Conservation (phyloP, 441 rosid species). For the Mallotus repandus region DNA sequence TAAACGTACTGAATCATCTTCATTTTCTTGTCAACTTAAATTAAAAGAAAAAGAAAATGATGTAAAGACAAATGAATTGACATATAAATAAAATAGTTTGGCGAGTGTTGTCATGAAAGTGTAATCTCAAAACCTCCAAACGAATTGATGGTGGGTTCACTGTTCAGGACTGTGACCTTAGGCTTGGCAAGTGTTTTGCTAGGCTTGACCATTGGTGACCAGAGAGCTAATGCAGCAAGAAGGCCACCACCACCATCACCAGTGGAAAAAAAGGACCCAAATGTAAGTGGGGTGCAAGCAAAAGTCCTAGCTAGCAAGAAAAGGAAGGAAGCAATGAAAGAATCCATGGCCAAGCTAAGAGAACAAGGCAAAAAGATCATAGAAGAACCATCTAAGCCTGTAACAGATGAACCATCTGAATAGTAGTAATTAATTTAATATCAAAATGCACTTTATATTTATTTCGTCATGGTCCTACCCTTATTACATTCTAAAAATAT, state of each 20-base stretch:
- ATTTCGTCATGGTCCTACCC: no score
- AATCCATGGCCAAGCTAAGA: slow-evolving; percentile 56
- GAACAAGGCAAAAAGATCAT: slow-evolving; percentile 55
- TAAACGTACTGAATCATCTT: no score
- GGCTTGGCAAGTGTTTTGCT: slow-evolving; percentile 44
- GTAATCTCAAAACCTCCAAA: not conserved
- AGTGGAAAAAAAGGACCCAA: slow-evolving; percentile 65
- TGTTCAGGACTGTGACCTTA: slow-evolving; percentile 35
- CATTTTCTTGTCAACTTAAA: no score
- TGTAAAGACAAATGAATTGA: no score
- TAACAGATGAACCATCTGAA: slow-evolving; percentile 2
- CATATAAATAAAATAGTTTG: not conserved
- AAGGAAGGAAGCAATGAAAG: slow-evolving; percentile 87
- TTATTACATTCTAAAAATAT: slow-evolving; percentile 47
- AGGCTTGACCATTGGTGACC: slow-evolving; percentile 40
- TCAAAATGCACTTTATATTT: not conserved
- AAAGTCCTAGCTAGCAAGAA: slow-evolving; percentile 84
- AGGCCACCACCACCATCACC: slow-evolving; percentile 71
- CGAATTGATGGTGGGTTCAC: not conserved
- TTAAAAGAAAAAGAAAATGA: no score
- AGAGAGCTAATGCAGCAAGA: slow-evolving; percentile 53
- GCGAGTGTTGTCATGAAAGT: no score
- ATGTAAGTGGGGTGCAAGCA: slow-evolving; percentile 70
- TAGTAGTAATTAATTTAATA: not conserved
- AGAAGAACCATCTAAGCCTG: slow-evolving; percentile 1